A percentile compares a stretch with the other conserved stretches of the same genome.
phyloP scores from a whole-genome alignment of 805 yeast genomes.

The Saccharomycopsis vini region DNA sequence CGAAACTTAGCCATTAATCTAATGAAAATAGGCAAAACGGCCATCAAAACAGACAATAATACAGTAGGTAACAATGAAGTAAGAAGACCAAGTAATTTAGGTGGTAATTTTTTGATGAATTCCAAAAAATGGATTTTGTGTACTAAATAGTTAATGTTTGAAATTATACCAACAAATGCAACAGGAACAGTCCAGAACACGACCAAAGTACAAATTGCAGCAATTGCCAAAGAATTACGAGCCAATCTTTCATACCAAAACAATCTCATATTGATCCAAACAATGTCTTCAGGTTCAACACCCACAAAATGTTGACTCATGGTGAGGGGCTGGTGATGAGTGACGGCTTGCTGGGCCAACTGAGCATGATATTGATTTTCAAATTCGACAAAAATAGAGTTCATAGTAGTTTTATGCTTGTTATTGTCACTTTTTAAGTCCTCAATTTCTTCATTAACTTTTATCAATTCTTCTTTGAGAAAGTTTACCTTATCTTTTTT shows the following conservation, averaged over 20 bases:
- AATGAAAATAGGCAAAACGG: constrained; percentile 55
- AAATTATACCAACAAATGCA: constrained; percentile 67
- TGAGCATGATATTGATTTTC: constrained; percentile 71
- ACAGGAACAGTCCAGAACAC: constrained; percentile 72
- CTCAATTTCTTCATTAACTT: constrained; percentile 46
- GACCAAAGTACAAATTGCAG: constrained; percentile 47
- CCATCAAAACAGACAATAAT: constrained; percentile 56
- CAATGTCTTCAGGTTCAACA: constrained; percentile 50
- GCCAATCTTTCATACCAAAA: constrained; percentile 71
- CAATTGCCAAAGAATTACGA: constrained; percentile 42
- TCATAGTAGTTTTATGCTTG: constrained; percentile 45
- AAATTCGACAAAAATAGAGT: constrained; percentile 72
- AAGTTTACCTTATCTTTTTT: constrained; percentile 57
- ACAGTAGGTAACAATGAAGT: constrained; percentile 65
- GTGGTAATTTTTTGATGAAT: constrained; percentile 51
- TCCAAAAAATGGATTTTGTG: constrained; percentile 44
- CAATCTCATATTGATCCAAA: constrained; percentile 67
- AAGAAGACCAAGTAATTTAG: constrained; percentile 46
- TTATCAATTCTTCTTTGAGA: constrained; percentile 49
- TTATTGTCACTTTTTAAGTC: constrained; percentile 44
- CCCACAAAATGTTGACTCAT: constrained; percentile 56
- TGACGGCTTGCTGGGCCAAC: constrained; percentile 53
- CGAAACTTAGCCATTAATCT: constrained; percentile 51
- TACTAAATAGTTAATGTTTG: constrained; percentile 57
- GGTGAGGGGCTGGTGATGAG: constrained; percentile 59